Evolutionary conservation across 2,329 filamentous ascomycete species (phyloP).

Genomic region (Botrytis medusae): DNA sequence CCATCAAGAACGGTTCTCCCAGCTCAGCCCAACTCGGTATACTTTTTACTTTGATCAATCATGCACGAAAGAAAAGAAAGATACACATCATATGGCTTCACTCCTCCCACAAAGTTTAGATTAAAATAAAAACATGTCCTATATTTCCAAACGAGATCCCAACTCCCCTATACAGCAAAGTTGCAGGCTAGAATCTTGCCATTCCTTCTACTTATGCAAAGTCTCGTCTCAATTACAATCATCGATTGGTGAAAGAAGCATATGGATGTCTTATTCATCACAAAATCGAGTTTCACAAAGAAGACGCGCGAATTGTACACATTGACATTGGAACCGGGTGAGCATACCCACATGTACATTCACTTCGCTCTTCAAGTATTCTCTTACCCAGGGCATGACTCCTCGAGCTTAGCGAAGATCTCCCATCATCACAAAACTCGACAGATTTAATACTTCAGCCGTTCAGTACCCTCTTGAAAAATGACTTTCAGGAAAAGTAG

Average conservation of each 20-base stretch:
- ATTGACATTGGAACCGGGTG: neutral
- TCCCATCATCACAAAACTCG: neutral
- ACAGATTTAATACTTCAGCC: neutral
- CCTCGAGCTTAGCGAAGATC: neutral
- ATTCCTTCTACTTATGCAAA: neutral
- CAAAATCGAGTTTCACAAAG: neutral
- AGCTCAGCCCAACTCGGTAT: neutral
- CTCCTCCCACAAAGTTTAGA: neutral
- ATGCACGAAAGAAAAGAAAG: neutral
- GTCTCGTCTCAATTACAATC: neutral
- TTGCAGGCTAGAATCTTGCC: neutral
- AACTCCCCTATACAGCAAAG: accelerated
- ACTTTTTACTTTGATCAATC: neutral
- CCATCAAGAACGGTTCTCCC: neutral
- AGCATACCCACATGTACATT: neutral
- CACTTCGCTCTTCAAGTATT: neutral
- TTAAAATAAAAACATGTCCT: neutral
- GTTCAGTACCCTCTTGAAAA: neutral
- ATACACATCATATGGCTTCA: neutral
- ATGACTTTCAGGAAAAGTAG: neutral
- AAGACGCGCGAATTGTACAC: neutral
- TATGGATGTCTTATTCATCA: neutral
- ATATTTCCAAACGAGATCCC: neutral
- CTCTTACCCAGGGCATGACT: neutral
- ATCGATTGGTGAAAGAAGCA: neutral